Conservation (phyloP, 345 rosid species). For the Syzygium aromaticum region DNA sequence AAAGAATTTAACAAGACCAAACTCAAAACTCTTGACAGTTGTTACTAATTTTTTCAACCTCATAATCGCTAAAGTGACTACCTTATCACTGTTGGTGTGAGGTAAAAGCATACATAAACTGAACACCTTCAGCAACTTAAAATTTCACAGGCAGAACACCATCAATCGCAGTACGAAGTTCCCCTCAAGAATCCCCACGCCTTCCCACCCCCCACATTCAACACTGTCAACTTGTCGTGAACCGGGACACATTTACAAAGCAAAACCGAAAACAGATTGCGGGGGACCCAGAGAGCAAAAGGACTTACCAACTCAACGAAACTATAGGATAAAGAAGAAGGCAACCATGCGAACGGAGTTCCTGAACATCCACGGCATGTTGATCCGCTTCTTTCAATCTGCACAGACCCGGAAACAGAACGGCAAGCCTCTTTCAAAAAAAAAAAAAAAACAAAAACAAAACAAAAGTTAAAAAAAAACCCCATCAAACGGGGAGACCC, state of each 20-base stretch:
- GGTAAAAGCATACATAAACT: background rate
- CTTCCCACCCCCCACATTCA: background rate
- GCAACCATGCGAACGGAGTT: conserved; percentile 59
- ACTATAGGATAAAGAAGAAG: conserved; percentile 80
- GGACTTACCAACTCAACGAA: conserved; percentile 18
- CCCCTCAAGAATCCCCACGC: background rate
- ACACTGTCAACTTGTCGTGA: background rate
- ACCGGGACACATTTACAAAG: background rate
- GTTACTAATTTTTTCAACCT: background rate
- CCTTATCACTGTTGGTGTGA: background rate
- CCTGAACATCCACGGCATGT: conserved; percentile 79
- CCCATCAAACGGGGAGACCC: background rate
- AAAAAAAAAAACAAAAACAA: too few relatives aligned
- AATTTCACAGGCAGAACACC: background rate
- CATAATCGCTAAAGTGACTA: background rate
- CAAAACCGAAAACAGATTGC: background rate
- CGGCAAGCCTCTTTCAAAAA: background rate
- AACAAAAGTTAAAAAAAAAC: too few relatives aligned
- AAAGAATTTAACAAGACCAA: background rate
- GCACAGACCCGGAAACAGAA: background rate
- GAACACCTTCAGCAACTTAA: background rate
- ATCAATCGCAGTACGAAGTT: background rate
- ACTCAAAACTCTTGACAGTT: background rate
- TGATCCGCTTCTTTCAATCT: conserved; percentile 18
- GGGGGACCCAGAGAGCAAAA: background rate